Conservation (phyloP, 371 early-diverging fungal species). For the Umbelopsis sp. region DNA sequence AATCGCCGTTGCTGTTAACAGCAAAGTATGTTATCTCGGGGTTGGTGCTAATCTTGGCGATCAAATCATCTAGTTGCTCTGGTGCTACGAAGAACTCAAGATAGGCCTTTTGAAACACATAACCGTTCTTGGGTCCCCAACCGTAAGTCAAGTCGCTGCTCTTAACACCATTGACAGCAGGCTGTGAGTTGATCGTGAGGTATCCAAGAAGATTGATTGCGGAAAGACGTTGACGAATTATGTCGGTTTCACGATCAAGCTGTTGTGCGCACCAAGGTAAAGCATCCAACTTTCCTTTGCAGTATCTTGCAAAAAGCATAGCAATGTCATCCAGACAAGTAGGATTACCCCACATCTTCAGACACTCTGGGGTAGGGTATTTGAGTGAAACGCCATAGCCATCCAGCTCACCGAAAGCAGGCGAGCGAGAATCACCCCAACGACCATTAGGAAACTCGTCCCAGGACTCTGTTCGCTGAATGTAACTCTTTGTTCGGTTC, state of each 20-base stretch:
- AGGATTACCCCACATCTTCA: constrained; percentile 85
- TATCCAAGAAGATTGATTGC: constrained; percentile 82
- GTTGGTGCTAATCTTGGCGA: constrained; percentile 64
- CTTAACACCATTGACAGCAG: constrained; percentile 92
- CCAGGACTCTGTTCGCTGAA: constrained; percentile 93
- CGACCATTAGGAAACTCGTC: constrained; percentile 98
- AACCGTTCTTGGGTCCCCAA: constrained; percentile 98
- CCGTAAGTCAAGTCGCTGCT: constrained; percentile 84
- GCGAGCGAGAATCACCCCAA: constrained; percentile 96
- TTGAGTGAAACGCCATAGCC: constrained; percentile 88
- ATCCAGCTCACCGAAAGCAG: constrained; percentile 90
- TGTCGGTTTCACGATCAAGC: constrained; percentile 82
- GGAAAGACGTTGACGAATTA: constrained; percentile 73
- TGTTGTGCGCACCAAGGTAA: constrained; percentile 95
- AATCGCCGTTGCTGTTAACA: constrained; percentile 86
- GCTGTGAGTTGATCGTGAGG: constrained; percentile 96
- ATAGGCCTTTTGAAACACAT: constrained; percentile 97
- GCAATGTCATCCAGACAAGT: constrained; percentile 67
- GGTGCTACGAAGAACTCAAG: constrained; percentile 94
- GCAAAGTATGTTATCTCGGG: constrained; percentile 91
- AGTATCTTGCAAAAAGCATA: constrained; percentile 81
- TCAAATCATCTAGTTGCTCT: constrained; percentile 67
- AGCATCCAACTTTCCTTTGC: constrained; percentile 71
- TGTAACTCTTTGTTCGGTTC: constrained; percentile 91
- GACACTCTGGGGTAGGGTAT: constrained; percentile 61